phyloP scores from a whole-genome alignment of 1,284 basidiomycete genomes.

The Serendipita sp. region DNA sequence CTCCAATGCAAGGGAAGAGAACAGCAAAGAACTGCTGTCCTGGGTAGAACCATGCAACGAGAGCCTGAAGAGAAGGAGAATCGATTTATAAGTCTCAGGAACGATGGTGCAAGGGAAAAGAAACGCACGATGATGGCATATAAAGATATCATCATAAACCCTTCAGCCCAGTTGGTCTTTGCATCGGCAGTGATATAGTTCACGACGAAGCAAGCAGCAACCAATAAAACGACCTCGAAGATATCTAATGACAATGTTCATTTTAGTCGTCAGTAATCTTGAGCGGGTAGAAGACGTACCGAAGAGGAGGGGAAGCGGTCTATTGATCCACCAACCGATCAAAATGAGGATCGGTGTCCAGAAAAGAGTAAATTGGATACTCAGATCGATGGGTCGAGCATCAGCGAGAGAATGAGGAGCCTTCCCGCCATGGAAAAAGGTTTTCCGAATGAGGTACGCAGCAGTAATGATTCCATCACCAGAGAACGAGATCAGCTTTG shows the following conservation, averaged over 20 bases:
- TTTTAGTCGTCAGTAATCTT: too few species aligned
- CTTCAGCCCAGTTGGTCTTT: slow-evolving; percentile 52
- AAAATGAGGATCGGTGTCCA: slow-evolving; percentile 50
- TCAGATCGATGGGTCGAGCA: slow-evolving; percentile 46
- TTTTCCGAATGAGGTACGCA: slow-evolving; percentile 31
- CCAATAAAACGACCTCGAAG: slow-evolving; percentile 44
- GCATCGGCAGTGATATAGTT: slow-evolving; percentile 57
- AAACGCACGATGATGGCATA: slow-evolving; percentile 38
- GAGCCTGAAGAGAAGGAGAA: too few species aligned
- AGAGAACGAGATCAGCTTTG: slow-evolving; percentile 42
- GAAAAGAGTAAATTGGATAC: slow-evolving; percentile 50
- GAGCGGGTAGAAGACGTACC: slow-evolving; percentile 21
- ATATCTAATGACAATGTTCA: slow-evolving; percentile 21
- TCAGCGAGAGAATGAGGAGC: slow-evolving; percentile 38
- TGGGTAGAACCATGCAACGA: slow-evolving; percentile 41
- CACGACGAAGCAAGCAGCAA: slow-evolving; percentile 51
- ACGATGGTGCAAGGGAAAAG: not conserved
- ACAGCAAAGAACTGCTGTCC: slow-evolving; percentile 24
- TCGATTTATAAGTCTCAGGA: too few species aligned
- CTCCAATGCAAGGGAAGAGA: not conserved
- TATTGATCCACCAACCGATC: slow-evolving; percentile 42
- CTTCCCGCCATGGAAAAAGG: slow-evolving; percentile 19
- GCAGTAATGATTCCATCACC: slow-evolving; percentile 47
- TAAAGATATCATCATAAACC: slow-evolving; percentile 40
- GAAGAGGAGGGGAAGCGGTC: slow-evolving; percentile 40